phyloP scores from a whole-genome alignment of 2,329 filamentous ascomycete genomes.

The Fusarium fujikuroi region DNA sequence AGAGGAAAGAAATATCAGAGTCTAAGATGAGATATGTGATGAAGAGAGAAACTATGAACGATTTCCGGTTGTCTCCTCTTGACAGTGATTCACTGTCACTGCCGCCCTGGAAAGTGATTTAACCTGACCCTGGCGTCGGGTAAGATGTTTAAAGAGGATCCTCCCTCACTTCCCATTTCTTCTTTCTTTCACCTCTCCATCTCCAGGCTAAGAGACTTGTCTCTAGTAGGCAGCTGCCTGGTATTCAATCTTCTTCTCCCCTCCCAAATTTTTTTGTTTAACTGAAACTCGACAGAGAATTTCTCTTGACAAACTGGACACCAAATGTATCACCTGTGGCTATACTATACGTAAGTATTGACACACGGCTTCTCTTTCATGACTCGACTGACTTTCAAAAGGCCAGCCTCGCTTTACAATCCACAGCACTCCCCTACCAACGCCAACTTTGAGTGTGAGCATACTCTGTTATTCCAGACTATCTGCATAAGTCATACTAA shows the following conservation, averaged over 20 bases:
- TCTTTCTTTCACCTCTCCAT: background rate
- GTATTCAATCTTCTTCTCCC: background rate
- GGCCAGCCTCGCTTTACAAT: background rate
- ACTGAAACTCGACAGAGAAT: background rate
- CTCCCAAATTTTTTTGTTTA: background rate
- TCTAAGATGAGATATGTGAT: background rate
- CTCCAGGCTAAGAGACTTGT: background rate
- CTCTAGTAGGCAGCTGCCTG: background rate
- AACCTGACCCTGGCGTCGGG: background rate
- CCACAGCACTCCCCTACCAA: background rate
- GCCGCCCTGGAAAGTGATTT: background rate
- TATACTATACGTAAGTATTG: background rate
- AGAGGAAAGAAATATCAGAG: background rate
- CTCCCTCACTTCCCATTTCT: background rate
- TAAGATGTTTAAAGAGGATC: background rate
- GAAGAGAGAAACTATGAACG: background rate
- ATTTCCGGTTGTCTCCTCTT: background rate
- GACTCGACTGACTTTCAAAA: background rate
- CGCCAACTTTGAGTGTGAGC: background rate
- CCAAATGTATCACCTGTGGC: background rate
- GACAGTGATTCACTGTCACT: background rate
- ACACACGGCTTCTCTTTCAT: background rate
- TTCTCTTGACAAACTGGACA: background rate
- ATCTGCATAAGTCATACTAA: background rate
- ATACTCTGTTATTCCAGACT: background rate